Evolutionary conservation across 331 rosid species (phyloP).

Genomic region (Saraca asoca): DNA sequence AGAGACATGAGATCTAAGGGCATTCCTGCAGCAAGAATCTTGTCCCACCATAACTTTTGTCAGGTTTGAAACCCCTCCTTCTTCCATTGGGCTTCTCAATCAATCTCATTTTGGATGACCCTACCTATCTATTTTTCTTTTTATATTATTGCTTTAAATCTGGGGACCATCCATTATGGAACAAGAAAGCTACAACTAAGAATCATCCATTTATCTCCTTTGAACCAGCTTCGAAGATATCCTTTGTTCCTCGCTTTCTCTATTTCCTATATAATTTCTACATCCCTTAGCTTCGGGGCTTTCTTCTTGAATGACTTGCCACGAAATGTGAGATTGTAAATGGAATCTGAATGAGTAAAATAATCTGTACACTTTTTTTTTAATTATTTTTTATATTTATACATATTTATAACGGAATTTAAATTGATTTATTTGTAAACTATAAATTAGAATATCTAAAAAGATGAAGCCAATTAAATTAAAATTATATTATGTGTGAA

Average conservation of each 20-base stretch:
- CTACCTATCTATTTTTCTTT: constrained; percentile 20
- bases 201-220: constrained; percentile 43
- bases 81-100: constrained; percentile 38
- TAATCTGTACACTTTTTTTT: too few relatives aligned
- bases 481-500: too few relatives aligned
- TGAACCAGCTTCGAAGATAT: not conserved
- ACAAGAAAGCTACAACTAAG: constrained; percentile 34
- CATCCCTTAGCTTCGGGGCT: not conserved
- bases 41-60: constrained; percentile 61
- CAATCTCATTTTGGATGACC: constrained; percentile 35
- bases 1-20: constrained; percentile 42
- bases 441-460: too few relatives aligned
- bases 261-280: not conserved
- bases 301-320: too few relatives aligned
- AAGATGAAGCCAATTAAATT: too few relatives aligned
- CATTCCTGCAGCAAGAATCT: constrained; percentile 54
- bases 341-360: too few relatives aligned
- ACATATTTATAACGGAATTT: too few relatives aligned
- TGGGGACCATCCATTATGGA: constrained; percentile 46
- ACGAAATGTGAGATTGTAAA: too few relatives aligned
- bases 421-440: too few relatives aligned
- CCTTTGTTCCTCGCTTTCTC: constrained; percentile 21
- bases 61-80: constrained; percentile 35
- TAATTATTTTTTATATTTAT: too few relatives aligned
- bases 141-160: constrained; percentile 41